These are phyloP conservation scores for Phoma sp. DNA, from an alignment of 2,329 filamentous ascomycete genomes.

Conservation along the genomic window DNA sequence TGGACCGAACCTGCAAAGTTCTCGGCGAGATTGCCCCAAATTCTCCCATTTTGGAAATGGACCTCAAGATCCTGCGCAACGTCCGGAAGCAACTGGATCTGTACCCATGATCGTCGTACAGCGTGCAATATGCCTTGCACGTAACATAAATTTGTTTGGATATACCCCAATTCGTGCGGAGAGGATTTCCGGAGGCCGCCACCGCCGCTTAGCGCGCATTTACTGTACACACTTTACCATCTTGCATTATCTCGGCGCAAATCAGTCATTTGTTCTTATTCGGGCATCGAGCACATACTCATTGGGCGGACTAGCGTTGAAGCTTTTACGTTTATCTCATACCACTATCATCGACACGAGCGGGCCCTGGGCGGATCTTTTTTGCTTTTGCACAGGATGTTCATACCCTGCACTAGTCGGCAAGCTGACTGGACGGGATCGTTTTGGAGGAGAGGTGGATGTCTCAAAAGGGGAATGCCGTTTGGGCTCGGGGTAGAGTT, in stretches of 20 bases:
- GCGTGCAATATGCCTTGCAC: slow-evolving; percentile 2
- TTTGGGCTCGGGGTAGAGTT: slow-evolving; percentile 9
- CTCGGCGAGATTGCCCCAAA: slow-evolving; percentile 73
- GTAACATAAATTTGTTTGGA: slow-evolving; percentile 12
- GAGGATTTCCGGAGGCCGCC: slow-evolving; percentile 7
- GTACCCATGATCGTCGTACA: slow-evolving; percentile 6
- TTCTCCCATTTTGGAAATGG: slow-evolving; percentile 76
- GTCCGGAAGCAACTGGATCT: slow-evolving; percentile 33
- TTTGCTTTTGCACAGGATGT: slow-evolving; percentile 17
- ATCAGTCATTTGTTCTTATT: slow-evolving; percentile 16
- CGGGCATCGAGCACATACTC: slow-evolving; percentile 22
- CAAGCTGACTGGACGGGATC: background rate
- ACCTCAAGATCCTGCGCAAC: slow-evolving; percentile 74
- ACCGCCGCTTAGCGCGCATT: slow-evolving; percentile 10
- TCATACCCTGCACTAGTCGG: slow-evolving; percentile 19
- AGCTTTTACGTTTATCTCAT: slow-evolving; percentile 24
- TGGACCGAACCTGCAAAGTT: slow-evolving; percentile 72
- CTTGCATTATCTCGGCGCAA: slow-evolving; percentile 24
- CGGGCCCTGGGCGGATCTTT: slow-evolving; percentile 19
- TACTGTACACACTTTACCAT: slow-evolving; percentile 17
- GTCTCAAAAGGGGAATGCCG: slow-evolving; percentile 11
- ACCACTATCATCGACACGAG: slow-evolving; percentile 12
- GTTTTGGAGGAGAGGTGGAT: slow-evolving; percentile 1
- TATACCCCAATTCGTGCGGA: slow-evolving; percentile 17
- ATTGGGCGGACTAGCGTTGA: slow-evolving; percentile 41